Evolutionary conservation across 2,329 filamentous ascomycete species (phyloP), one percentile per base, ranked within the genome.

Genomic region (Claviceps arundinis): DNA sequence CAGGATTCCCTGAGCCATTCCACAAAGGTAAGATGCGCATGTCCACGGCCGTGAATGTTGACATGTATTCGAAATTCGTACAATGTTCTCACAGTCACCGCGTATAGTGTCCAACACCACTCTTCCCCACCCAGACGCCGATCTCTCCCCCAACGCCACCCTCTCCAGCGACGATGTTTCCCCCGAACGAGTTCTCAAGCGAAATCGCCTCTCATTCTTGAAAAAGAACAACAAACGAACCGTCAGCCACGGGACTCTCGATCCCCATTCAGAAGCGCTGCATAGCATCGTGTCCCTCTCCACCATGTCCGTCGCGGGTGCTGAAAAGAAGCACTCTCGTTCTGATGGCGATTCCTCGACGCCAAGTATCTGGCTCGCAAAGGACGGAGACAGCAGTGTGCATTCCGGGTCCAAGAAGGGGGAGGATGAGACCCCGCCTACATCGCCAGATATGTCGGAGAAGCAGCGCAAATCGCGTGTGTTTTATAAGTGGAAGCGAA

Each of bases 121-220:
- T 2, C 68, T 79, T 16, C 77, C 76, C 19, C 80, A 84, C 55
- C 81, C 81, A 22, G 78, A 81, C 17, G 81, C 81, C 53, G 73
- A 81, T 57, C 70, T 77, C 6, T 75, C 73, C 14, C 73, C 74
- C 48, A 72, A 78, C 55, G 80, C 79, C 45, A 73, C 68, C 59
- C 78, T 84, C 54, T 73, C 73, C 41, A 72, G 75, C 51, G 72
- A 76, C 50, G 77, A 82, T 56, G 65, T 79, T 45, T 68, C 73
- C 50, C 64, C 73, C 1, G 63, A 65, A 24, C 68, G 66, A 48
- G 67, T 69, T 37, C 59, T 73, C 43, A 63, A 67, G 38, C 69
- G 74, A 45, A 69, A 73, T 42, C 70, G 70, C 45, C 71, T 69
- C 26, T 72, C 72, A 2, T 72, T 78, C 57, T 61, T 77, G 43